Conservation (phyloP, 805 yeast genomes). For the Candida caryicola region DNA sequence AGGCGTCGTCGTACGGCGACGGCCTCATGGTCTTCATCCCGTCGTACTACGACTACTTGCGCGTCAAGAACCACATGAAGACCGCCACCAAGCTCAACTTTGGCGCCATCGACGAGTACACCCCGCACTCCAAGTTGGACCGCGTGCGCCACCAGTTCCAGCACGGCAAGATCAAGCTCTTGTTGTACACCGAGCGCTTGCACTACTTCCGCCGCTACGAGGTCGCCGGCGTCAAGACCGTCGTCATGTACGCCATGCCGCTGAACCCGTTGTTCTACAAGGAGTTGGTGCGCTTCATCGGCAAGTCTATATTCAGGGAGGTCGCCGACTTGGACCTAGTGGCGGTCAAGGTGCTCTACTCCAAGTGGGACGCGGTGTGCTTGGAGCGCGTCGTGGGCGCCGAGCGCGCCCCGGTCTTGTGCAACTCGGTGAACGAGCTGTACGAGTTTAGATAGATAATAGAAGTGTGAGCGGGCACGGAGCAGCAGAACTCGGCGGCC, state of each 20-base stretch:
- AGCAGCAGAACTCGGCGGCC: not conserved
- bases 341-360: slow-evolving; percentile 58
- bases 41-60: slow-evolving; percentile 78
- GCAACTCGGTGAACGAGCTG: slow-evolving; percentile 68
- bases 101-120: slow-evolving; percentile 80
- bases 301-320: slow-evolving; percentile 56
- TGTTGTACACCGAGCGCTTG: slow-evolving; percentile 91
- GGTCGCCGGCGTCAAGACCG: slow-evolving; percentile 76
- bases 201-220: slow-evolving; percentile 89
- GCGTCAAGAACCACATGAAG: slow-evolving; percentile 69
- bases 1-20: slow-evolving; percentile 58
- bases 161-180: slow-evolving; percentile 56
- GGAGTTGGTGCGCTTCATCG: slow-evolving; percentile 70
- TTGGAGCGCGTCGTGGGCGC: slow-evolving; percentile 85
- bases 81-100: slow-evolving; percentile 61
- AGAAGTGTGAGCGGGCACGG: too few species aligned
- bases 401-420: slow-evolving; percentile 62
- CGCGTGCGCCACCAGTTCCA: slow-evolving; percentile 69
- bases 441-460: slow-evolving; percentile 58
- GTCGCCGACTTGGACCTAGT: slow-evolving; percentile 45
- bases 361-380: slow-evolving; percentile 75
- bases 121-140: slow-evolving; percentile 66
- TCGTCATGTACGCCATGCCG: slow-evolving; percentile 82
- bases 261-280: slow-evolving; percentile 78
- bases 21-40: slow-evolving; percentile 84